phyloP scores from a whole-genome alignment of 2,329 filamentous ascomycete species.

The Arachnopeziza araneosa region DNA sequence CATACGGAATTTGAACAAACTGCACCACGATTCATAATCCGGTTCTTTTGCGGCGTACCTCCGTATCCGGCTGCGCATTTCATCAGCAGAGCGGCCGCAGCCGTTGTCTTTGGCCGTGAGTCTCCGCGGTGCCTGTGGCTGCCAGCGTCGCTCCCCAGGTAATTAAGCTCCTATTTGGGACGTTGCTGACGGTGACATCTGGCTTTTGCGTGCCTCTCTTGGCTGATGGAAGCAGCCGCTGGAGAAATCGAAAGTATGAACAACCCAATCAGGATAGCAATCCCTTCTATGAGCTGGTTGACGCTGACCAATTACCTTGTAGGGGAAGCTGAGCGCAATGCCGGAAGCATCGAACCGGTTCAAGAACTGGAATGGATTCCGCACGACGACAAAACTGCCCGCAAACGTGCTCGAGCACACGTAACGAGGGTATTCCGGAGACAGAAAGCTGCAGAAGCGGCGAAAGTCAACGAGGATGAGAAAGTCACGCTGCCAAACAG shows the following conservation, averaged over 20 bases:
- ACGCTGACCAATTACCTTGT: not conserved
- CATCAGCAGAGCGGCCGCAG: no score
- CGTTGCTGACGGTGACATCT: not conserved
- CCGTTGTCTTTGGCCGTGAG: not conserved
- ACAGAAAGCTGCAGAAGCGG: slow-evolving; percentile 9
- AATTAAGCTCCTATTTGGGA: slow-evolving; percentile 9
- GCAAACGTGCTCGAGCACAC: slow-evolving; percentile 10
- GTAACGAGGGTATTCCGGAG: slow-evolving; percentile 12
- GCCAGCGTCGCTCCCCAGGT: not conserved
- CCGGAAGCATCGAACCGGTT: not conserved
- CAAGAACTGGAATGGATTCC: slow-evolving; percentile 14
- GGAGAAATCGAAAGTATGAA: not conserved
- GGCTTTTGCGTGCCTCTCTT: not conserved
- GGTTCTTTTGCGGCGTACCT: not conserved
- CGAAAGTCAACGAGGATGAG: not conserved
- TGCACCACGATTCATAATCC: not conserved
- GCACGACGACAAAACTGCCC: slow-evolving; percentile 7
- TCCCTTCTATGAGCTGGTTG: not conserved
- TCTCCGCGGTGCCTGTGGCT: not conserved
- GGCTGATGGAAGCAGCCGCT: not conserved
- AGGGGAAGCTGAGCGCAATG: not conserved
- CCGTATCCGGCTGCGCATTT: no score
- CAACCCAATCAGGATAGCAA: not conserved
- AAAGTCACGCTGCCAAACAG: not conserved
- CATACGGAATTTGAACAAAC: not conserved